These are phyloP conservation scores for Ogataea ganodermae DNA, from an alignment of 805 yeast species.

Conservation along the genomic window DNA sequence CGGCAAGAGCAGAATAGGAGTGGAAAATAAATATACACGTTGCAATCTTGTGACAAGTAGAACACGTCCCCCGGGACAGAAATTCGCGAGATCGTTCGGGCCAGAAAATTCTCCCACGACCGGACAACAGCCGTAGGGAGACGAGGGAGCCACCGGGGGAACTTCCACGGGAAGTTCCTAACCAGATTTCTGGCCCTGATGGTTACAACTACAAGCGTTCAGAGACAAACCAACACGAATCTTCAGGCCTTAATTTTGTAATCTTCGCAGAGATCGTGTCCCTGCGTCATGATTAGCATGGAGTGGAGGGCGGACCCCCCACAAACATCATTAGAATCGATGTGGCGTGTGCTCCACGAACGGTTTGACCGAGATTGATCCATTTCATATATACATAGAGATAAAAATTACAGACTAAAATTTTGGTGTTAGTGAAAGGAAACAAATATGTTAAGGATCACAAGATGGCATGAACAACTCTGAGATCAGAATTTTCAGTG, in stretches of 20 bases:
- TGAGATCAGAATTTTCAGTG: slow-evolving; percentile 63
- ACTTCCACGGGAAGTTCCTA: no score
- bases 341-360: background rate
- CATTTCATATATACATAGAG: slow-evolving; percentile 2
- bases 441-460: no score
- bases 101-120: background rate
- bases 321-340: slow-evolving; percentile 47
- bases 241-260: slow-evolving; percentile 20
- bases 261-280: slow-evolving; percentile 12
- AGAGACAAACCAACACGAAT: slow-evolving; percentile 3
- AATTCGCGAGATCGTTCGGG: background rate
- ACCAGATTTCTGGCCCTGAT: no score
- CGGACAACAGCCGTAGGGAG: no score
- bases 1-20: background rate
- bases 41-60: slow-evolving; percentile 1
- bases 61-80: background rate
- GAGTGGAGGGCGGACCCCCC: slow-evolving; percentile 26
- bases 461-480: background rate
- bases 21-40: slow-evolving; percentile 1
- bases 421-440: no score
- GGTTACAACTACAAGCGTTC: background rate
- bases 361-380: background rate
- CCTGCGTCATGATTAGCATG: slow-evolving; percentile 62
- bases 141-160: no score
- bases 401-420: slow-evolving; percentile 1